Base-by-base conservation (phyloP, 169 alveolate genomes). In the Miamiensis avidus region DNA sequence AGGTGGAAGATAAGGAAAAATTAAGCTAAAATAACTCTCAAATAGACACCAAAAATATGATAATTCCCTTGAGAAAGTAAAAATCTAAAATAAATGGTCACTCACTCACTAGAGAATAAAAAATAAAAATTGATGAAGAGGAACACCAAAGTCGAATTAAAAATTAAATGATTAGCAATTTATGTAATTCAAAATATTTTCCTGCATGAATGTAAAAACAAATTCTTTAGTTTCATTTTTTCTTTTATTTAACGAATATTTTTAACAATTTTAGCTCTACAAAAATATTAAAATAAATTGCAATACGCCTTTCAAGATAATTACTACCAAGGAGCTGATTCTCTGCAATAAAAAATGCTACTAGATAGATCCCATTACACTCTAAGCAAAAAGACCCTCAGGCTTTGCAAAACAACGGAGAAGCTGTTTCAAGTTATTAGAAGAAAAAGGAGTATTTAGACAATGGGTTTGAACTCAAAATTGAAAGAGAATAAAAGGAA, bases 401-500 rank as follows among this genome's bases (percentile, higher is more conserved):
- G 69, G 69, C 69, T 11, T 11, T 11, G 20, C 4, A 49, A 11
- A 20, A 4, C 69, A 49, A 11, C 20, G 69, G 20, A 49, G 26
- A 4, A 49, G 69, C 4, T 11, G 4, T 11, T 11, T 49, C 20
- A 49, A 49, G 69, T 49, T 49, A 49, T 11, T 49, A 49, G 4
- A 11, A 49, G 20, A 11, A 49, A 49, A 49, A 49, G 4, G 20
- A 49, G 20, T 49, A 49, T 11, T 4, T 4, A 49, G 69, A 11
- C 26, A 49, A 20, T 20, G 69, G 69, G 20, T 49, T 49, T 49
- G 69, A 49, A 49, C 20, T 49, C 26, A 49, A 20, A 49, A 20
- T 49, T 49, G 69, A 49, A 49, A 49, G 4, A 32, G 87, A 86
- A 65, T 72, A 86, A 75, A 86, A 83, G 31, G 75, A 75, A 73